A percentile compares a stretch with the other conserved stretches of the same genome.
phyloP scores from a whole-genome alignment of 2,329 filamentous ascomycete species.

The Kalmusia sp. region DNA sequence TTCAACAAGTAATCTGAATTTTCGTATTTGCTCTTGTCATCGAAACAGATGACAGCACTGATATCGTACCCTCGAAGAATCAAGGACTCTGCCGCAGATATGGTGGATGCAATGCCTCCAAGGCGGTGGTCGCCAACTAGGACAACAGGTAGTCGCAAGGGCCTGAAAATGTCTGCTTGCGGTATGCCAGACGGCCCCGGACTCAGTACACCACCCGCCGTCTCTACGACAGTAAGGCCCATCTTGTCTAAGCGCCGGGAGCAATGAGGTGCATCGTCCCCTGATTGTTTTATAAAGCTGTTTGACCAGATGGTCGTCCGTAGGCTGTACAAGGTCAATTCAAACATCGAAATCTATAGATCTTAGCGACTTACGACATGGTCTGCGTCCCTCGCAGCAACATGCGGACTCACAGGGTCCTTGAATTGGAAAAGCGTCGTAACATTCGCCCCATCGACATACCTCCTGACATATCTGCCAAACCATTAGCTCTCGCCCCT shows the following conservation, averaged over 20 bases:
- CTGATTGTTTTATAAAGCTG: slow-evolving; percentile 24
- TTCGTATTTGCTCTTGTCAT: slow-evolving; percentile 66
- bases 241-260: slow-evolving; percentile 8
- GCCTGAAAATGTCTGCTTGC: slow-evolving; percentile 79
- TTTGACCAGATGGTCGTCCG: slow-evolving; percentile 28
- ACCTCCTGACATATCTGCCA: slow-evolving; percentile 67
- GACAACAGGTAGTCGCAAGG: slow-evolving; percentile 74
- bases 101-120: slow-evolving; percentile 81
- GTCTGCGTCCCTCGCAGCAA: slow-evolving; percentile 62
- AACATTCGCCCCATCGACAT: slow-evolving; percentile 60
- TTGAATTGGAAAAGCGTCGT: slow-evolving; percentile 74
- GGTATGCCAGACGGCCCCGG: slow-evolving; percentile 77
- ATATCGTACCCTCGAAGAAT: slow-evolving; percentile 81
- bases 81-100: slow-evolving; percentile 81
- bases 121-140: slow-evolving; percentile 78
- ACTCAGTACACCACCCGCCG: slow-evolving; percentile 82
- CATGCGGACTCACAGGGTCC: slow-evolving; percentile 78
- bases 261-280: slow-evolving; percentile 14
- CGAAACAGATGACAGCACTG: slow-evolving; percentile 72
- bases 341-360: not conserved
- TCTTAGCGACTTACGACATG: slow-evolving; percentile 25
- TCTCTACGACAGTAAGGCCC: slow-evolving; percentile 71
- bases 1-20: slow-evolving; percentile 72
- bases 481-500: slow-evolving; percentile 6
- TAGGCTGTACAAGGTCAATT: slow-evolving; percentile 28